A percentile compares a stretch with the other conserved stretches of the same genome.
Conservation (phyloP, 1,139 yeast species). For the Pneumocystis oryctolagi region DNA sequence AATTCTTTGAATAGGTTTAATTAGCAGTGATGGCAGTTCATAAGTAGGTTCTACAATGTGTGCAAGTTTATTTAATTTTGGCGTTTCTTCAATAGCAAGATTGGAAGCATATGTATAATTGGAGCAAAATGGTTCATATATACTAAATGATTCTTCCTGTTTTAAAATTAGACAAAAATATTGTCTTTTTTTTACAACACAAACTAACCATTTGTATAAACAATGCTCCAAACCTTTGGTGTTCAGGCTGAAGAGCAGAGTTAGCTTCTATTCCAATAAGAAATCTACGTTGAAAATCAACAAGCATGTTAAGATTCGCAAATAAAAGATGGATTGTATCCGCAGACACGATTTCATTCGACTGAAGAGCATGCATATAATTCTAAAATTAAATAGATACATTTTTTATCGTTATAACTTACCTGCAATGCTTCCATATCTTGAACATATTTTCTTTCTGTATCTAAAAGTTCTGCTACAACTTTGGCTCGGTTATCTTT, state of each 20-base stretch:
- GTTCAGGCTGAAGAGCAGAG: conserved; percentile 54
- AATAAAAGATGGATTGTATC: conserved; percentile 72
- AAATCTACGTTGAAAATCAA: conserved; percentile 86
- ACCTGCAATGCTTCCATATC: conserved; percentile 59
- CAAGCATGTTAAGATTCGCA: conserved; percentile 71
- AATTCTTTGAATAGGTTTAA: conserved; percentile 88
- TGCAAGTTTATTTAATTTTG: conserved; percentile 41
- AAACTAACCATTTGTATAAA: conserved; percentile 50
- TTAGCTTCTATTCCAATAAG: conserved; percentile 81
- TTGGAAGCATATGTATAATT: conserved; percentile 77
- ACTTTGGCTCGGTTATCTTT: conserved; percentile 48
- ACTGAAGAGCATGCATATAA: conserved; percentile 54
- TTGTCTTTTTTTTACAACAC: neutral
- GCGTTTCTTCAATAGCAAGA: conserved; percentile 50
- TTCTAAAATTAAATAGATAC: conserved; percentile 15
- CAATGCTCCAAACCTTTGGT: conserved; percentile 76
- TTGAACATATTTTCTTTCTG: conserved; percentile 84
- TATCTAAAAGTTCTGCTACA: conserved; percentile 66
- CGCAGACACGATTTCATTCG: conserved; percentile 52
- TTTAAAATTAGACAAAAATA: neutral
- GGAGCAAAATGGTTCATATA: conserved; percentile 80
- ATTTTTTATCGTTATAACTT: neutral
- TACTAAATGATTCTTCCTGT: conserved; percentile 45
- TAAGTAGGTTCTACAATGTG: conserved; percentile 56
- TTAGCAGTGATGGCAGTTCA: conserved; percentile 74